Evolutionary conservation across 2,329 filamentous ascomycete genomes (phyloP).

Genomic region (Whalleya microplaca): DNA sequence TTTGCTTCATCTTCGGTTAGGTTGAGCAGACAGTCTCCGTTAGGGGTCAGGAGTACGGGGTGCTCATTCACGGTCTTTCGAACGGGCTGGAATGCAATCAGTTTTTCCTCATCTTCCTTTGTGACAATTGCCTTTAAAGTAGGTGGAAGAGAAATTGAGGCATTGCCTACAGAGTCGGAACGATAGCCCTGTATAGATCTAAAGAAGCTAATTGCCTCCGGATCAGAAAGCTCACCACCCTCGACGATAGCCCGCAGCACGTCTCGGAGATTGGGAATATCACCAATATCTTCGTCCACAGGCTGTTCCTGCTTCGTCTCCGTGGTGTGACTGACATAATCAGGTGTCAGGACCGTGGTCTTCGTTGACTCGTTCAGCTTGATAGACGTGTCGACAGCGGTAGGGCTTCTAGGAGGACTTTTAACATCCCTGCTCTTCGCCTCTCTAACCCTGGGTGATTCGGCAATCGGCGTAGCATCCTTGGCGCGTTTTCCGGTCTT

Average conservation of each 20-base stretch:
- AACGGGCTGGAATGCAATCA: conserved; percentile 61
- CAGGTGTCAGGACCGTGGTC: conserved; percentile 40
- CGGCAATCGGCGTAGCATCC: conserved; percentile 10
- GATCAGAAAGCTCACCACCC: conserved; percentile 38
- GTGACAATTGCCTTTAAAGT: conserved; percentile 52
- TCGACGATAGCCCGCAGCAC: conserved; percentile 45
- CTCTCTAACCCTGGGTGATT: conserved; percentile 30
- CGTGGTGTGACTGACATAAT: conserved; percentile 34
- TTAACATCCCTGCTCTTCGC: conserved; percentile 29
- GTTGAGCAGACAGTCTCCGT: conserved; percentile 76
- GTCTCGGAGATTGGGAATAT: conserved; percentile 37
- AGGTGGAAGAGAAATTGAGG: conserved; percentile 39
- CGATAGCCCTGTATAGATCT: conserved; percentile 42
- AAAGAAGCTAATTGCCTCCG: conserved; percentile 46
- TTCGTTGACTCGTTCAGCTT: conserved; percentile 41
- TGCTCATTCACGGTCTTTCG: conserved; percentile 66
- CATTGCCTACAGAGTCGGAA: conserved; percentile 35
- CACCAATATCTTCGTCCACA: conserved; percentile 37
- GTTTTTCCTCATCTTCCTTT: conserved; percentile 57
- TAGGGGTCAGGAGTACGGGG: conserved; percentile 74
- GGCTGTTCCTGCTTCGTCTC: conserved; percentile 35
- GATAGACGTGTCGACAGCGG: conserved; percentile 37
- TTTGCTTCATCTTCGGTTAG: conserved; percentile 71
- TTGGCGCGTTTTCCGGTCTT: conserved; percentile 27
- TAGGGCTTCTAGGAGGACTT: conserved; percentile 33